phyloP scores from a whole-genome alignment of 208 protist genomes.

The Acanthamoeba lenticulata region DNA sequence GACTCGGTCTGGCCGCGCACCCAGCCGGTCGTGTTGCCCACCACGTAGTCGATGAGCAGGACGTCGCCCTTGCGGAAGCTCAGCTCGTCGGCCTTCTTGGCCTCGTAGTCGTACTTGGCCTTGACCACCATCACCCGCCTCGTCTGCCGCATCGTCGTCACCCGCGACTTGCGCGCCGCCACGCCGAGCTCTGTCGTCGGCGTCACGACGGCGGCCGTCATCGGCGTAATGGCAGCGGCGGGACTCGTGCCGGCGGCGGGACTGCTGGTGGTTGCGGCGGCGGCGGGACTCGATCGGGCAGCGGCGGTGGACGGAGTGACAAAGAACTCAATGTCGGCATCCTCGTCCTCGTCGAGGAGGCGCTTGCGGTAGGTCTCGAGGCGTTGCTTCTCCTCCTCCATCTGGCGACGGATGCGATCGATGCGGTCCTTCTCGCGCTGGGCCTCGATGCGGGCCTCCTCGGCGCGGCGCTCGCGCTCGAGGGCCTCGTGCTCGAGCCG shows the following conservation, averaged over 20 bases:
- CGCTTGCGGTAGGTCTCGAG: constrained; percentile 30
- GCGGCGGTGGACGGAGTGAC: not conserved
- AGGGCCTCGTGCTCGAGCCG: not conserved
- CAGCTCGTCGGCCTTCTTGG: not conserved
- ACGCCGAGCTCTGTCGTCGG: not conserved
- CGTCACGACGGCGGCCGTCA: not conserved
- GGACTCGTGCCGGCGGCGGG: no score
- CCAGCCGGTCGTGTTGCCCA: constrained; percentile 54
- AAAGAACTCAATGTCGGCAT: constrained; percentile 33
- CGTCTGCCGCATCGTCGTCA: constrained; percentile 16
- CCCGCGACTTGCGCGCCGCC: not conserved
- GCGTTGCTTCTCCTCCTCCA: constrained; percentile 22
- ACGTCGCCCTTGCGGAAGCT: constrained; percentile 27
- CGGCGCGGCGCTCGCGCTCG: not conserved
- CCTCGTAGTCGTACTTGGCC: constrained; percentile 56
- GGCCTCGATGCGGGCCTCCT: not conserved
- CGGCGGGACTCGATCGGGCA: not conserved
- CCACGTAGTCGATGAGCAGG: constrained; percentile 41
- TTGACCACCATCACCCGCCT: constrained; percentile 47
- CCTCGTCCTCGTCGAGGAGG: constrained; percentile 7
- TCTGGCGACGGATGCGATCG: constrained; percentile 18
- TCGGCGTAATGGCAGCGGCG: no score
- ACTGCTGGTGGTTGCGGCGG: no score
- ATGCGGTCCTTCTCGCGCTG: constrained; percentile 41
- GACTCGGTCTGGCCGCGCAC: constrained; percentile 28